Evolutionary conservation across 441 rosid genomes (phyloP).

Genomic region (Bocquillonia castaneifolia): DNA sequence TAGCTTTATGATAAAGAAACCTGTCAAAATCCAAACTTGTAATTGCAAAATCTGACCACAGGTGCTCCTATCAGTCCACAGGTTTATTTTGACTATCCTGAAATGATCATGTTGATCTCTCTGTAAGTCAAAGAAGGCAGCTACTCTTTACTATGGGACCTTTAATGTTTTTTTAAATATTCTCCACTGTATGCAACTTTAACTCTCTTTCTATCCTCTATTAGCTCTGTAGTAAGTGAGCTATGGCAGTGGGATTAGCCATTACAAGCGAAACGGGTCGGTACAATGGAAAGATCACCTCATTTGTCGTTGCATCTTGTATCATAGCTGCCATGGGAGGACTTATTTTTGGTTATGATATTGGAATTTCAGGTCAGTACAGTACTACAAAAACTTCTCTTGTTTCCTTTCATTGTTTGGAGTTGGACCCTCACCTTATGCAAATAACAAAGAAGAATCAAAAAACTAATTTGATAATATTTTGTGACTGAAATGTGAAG

Average conservation of each 20-base stretch:
- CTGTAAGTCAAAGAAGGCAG: slow-evolving; percentile 11
- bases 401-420: too few species aligned
- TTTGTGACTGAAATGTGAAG: slow-evolving; percentile 19
- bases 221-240: too few species aligned
- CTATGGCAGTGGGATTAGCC: slow-evolving; percentile 41
- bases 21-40: neutral
- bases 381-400: neutral
- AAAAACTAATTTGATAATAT: neutral
- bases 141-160: neutral
- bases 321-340: slow-evolving; percentile 40
- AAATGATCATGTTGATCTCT: neutral
- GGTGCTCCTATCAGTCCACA: neutral
- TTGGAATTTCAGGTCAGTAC: slow-evolving; percentile 36
- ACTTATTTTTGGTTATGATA: slow-evolving; percentile 43
- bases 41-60: neutral
- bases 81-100: slow-evolving; percentile 10
- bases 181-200: neutral
- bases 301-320: slow-evolving; percentile 33
- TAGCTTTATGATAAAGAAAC: neutral
- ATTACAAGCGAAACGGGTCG: slow-evolving; percentile 20
- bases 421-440: too few species aligned
- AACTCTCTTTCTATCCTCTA: neutral
- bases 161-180: neutral
- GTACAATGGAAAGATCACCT: slow-evolving; percentile 44
- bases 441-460: too few species aligned